Percentiles rank a stretch among this genome's conserved stretches.
These are phyloP conservation scores for Sporothrix pallida DNA, from an alignment of 2,329 filamentous ascomycete genomes.

Conservation along the genomic window DNA sequence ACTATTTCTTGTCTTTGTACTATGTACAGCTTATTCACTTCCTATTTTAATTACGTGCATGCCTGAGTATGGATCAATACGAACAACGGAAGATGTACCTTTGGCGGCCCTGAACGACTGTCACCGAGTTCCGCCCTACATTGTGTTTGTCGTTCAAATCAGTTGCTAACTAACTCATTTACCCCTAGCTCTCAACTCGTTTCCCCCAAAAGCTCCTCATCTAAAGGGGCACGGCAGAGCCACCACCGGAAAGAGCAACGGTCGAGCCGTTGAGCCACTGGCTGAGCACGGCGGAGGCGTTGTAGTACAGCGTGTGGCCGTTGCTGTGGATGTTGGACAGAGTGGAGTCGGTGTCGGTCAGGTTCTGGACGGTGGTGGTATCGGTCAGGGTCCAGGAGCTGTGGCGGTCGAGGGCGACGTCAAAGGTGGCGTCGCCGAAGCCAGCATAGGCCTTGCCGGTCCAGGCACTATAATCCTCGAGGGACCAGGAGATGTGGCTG, in stretches of 20 bases:
- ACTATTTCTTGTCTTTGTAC: background rate
- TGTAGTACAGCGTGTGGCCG: conserved; percentile 29
- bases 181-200: too few species aligned
- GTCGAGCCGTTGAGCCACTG: conserved; percentile 14
- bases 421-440: conserved; percentile 1
- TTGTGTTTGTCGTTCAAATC: too few species aligned
- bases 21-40: background rate
- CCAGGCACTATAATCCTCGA: conserved; percentile 22
- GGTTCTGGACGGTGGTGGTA: conserved; percentile 20
- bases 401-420: conserved; percentile 20
- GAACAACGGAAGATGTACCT: background rate
- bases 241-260: background rate
- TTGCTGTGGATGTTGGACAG: conserved; percentile 31
- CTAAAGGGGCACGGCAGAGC: conserved; percentile 15
- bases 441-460: conserved; percentile 10
- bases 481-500: conserved; percentile 28
- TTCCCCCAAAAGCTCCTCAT: background rate
- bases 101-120: too few species aligned
- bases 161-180: too few species aligned
- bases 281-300: conserved; percentile 15
- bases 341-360: conserved; percentile 9
- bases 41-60: background rate
- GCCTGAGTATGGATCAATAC: too few species aligned
- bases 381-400: conserved; percentile 28
- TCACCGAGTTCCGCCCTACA: too few species aligned